Base-by-base conservation (phyloP, 169 alveolate genomes). In the Eimeria mitis region DNA sequence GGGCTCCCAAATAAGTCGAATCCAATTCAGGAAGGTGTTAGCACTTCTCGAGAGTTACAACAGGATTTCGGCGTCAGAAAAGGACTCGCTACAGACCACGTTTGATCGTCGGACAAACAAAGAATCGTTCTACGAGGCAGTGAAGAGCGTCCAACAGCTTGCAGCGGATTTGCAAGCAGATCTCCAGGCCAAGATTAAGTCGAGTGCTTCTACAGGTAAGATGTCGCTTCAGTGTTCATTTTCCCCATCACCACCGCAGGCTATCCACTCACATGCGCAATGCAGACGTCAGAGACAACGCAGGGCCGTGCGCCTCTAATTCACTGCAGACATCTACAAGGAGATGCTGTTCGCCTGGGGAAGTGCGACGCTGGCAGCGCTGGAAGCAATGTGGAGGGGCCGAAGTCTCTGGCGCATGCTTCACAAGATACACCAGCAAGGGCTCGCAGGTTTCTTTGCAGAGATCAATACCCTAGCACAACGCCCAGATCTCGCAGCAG, bases 311-410 rank as follows among this genome's bases (percentile, higher is more conserved):
- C 28, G 90, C 37, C 1, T 37, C 54, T n/a, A 40, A n/a, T 37
- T 56, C 54, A 19, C 37, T 63, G 65, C 92, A 87, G 92, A 37
- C 37, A 49, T 13, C 78, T 16, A 65, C 9, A 63, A 61, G 71
- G 81, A 59, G 81, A 37, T 37, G 61, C 71, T 87, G 42, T 87
- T 87, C 73, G 92, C 81, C 52, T 87, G 92, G 92, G 92, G 92
- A n/a, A 87, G 37, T 61, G 92, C 92, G 56, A 87, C 68, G 65
- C 40, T 87, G 40, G 92, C 92, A 28, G 92, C 92, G n/a, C 92
- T 87, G 79, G 92, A 87, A 23, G 92, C 92, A 59, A 87, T 87
- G 92, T 87, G 92, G 92, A 61, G 92, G 63, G 81, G 63, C 61
- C 71, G 92, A 21, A 59, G 81, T 68, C 92, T 87, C 44, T 87